Conservation (phyloP, 768 basidiomycete species). For the Antrodiella citrinella region DNA sequence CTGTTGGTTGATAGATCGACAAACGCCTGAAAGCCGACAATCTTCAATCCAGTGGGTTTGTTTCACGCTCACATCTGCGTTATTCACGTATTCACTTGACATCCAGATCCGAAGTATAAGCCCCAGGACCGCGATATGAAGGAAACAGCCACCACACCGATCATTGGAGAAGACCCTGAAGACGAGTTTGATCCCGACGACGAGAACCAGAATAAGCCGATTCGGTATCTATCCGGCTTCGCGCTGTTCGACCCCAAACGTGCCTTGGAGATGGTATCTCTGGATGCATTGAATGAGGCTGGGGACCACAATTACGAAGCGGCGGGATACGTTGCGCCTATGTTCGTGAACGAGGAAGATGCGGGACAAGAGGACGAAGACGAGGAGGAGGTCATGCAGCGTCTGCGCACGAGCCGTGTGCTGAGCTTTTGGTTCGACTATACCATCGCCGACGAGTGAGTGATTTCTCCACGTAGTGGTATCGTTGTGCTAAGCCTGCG, state of each 20-base stretch:
- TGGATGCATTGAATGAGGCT: constrained; percentile 23
- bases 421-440: constrained; percentile 45
- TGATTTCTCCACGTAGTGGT: constrained; percentile 7
- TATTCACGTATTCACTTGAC: background rate
- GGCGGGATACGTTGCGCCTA: constrained; percentile 43
- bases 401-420: constrained; percentile 40
- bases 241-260: constrained; percentile 49
- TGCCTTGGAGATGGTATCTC: constrained; percentile 36
- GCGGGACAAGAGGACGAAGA: constrained; percentile 50
- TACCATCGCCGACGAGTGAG: constrained; percentile 42
- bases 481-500: constrained; percentile 4
- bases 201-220: constrained; percentile 29
- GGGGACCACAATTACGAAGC: constrained; percentile 36
- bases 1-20: no score
- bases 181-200: constrained; percentile 18
- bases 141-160: constrained; percentile 12
- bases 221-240: constrained; percentile 52
- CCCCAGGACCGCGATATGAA: constrained; percentile 5
- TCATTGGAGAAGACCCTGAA: constrained; percentile 21
- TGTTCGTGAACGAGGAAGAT: constrained; percentile 49
- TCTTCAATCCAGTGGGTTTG: no score
- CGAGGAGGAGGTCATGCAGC: constrained; percentile 23
- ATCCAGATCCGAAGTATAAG: background rate
- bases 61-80: no score
- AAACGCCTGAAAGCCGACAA: no score